Conservation (phyloP, 139 green algal genomes). For the Chlamydomonas asymmetrica region DNA sequence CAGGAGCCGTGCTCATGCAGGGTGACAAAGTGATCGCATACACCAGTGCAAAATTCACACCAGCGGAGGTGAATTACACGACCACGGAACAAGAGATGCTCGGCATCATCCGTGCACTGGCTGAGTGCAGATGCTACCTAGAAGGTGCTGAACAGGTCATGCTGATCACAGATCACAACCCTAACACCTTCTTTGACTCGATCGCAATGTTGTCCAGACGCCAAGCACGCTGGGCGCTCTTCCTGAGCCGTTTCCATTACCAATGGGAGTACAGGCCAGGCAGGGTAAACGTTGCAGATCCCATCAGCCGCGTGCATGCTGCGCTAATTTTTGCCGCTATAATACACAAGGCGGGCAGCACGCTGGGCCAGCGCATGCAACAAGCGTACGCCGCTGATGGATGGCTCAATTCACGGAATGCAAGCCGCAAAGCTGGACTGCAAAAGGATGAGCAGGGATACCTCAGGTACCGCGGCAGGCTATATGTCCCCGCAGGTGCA, state of each 20-base stretch:
- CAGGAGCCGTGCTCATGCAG: slow-evolving; percentile 46
- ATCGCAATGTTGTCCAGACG: slow-evolving; percentile 10
- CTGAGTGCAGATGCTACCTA: slow-evolving; percentile 49
- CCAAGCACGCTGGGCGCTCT: slow-evolving; percentile 38
- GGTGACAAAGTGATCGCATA: slow-evolving; percentile 47
- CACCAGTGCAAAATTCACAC: slow-evolving; percentile 23
- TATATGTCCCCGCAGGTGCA: too few relatives aligned
- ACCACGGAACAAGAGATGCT: slow-evolving; percentile 53
- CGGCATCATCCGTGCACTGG: slow-evolving; percentile 32
- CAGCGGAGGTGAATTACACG: slow-evolving; percentile 48
- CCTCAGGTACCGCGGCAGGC: too few relatives aligned
- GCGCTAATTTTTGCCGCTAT: background rate
- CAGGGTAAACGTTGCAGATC: slow-evolving; percentile 41
- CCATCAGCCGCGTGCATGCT: slow-evolving; percentile 13
- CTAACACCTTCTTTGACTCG: slow-evolving; percentile 16
- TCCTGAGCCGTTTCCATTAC: slow-evolving; percentile 24
- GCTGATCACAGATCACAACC: slow-evolving; percentile 46
- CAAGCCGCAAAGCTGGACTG: too few relatives aligned
- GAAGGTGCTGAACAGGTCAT: slow-evolving; percentile 6
- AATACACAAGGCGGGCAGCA: background rate
- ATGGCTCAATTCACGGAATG: background rate
- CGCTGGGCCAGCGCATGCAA: background rate
- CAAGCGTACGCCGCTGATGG: slow-evolving; percentile 1
- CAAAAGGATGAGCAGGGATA: too few relatives aligned
- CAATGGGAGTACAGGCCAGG: slow-evolving; percentile 33